Conservation (phyloP, 257 asterid species). For the Cruciata laevipes region DNA sequence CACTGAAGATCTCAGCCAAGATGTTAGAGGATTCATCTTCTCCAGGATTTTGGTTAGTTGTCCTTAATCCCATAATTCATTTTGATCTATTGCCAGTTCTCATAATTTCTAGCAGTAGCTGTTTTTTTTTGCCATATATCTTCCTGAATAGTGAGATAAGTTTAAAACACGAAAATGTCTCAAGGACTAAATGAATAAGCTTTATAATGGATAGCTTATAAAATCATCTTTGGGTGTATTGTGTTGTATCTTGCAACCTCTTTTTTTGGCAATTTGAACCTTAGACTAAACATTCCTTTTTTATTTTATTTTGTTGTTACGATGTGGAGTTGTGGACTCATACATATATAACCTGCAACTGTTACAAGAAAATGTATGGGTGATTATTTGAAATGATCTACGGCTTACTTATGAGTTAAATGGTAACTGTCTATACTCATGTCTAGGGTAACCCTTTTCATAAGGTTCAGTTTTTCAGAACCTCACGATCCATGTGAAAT, state of each 20-base stretch:
- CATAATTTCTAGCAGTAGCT: neutral
- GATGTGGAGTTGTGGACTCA: neutral
- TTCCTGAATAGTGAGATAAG: neutral
- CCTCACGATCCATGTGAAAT: neutral
- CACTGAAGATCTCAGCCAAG: slow-evolving; percentile 97
- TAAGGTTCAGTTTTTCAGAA: neutral
- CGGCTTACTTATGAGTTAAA: too few relatives aligned
- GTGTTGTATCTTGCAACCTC: neutral
- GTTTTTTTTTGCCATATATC: neutral
- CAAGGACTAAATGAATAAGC: neutral
- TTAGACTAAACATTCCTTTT: neutral
- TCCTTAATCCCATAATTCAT: neutral
- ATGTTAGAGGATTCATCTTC: slow-evolving; percentile 93
- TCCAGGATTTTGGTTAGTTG: slow-evolving; percentile 81
- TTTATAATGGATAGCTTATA: neutral
- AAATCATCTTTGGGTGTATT: neutral
- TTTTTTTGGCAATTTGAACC: neutral
- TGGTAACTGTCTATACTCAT: neutral
- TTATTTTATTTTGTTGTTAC: neutral
- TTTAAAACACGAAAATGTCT: neutral
- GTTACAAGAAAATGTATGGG: neutral
- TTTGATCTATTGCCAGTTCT: neutral
- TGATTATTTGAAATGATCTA: neutral
- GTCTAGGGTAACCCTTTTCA: neutral
- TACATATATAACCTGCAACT: neutral